phyloP scores from a whole-genome alignment of 1,284 basidiomycete genomes.

The Puccinia sorghi region DNA sequence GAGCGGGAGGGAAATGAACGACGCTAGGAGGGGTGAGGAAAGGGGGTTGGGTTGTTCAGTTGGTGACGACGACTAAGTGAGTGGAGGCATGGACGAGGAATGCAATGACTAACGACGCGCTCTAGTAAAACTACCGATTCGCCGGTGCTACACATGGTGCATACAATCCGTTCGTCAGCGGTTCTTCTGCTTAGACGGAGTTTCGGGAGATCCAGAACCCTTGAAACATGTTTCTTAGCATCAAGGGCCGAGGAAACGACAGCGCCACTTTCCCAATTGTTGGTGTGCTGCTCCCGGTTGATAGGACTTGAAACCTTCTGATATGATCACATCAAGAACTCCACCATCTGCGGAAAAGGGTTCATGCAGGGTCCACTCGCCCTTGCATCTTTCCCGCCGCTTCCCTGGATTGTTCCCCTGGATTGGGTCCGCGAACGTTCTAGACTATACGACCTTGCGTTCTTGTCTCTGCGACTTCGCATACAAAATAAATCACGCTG shows the following conservation, averaged over 20 bases:
- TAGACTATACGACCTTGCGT: no score
- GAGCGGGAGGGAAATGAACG: constrained; percentile 7
- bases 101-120: neutral
- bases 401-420: neutral
- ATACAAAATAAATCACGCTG: no score
- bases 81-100: neutral
- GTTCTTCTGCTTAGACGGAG: neutral
- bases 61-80: no score
- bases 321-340: neutral
- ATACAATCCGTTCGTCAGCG: neutral
- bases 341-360: neutral
- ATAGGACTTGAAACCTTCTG: neutral
- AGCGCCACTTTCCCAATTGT: constrained; percentile 5
- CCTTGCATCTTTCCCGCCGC: neutral
- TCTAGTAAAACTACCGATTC: neutral
- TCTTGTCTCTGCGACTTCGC: no score
- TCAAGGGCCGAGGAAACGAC: neutral
- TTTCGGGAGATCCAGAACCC: constrained; percentile 13
- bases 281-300: constrained; percentile 1
- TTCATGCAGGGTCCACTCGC: constrained; percentile 8
- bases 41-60: neutral
- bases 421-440: neutral
- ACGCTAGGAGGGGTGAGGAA: neutral
- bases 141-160: neutral
- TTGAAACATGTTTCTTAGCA: constrained; percentile 28